Base-by-base conservation (phyloP, 768 basidiomycete genomes). In the Kwoniella heveanensis region DNA sequence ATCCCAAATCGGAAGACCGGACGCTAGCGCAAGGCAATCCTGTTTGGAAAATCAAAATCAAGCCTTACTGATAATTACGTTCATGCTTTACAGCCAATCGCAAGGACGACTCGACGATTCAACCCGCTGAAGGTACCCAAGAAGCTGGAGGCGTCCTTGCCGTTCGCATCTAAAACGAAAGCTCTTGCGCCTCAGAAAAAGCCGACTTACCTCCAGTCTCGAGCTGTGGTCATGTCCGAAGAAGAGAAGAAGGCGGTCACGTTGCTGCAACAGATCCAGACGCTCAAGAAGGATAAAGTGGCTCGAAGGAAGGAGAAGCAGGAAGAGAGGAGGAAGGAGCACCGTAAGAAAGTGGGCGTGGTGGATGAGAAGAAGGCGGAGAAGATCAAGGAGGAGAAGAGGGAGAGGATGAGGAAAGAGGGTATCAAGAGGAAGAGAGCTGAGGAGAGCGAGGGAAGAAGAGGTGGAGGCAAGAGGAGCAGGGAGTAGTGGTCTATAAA, bases 221-320 rank as follows among this genome's bases (percentile, higher is more conserved):
- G 96, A 13, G 93, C 95, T 0, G 93, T 98, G 25, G 88, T 99
- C 49, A 85, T 98, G 84, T 90, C 95, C 74, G 90, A 91, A 1
- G 92, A 95, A 77, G 96, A 98, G 83, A 92, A 89, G 84, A 89
- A 87, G 77, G 94, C 96, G 0, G 82, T 97, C 21, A 88, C 90
- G 39, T 81, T 98, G 39, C 77, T 99, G 77, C 95, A 98, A 79
- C 94, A 98, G 83, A 92, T 97, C 67, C 86, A 90, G 52, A 91
- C 93, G 6, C 80, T 99, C 71, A 83, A 91, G 62, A 97, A 93
- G 80, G 93, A 94, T 73, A 90, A 95, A 81, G 84, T 91, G 1
- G 82, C 78, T 47, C 83, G 87, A 73, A 82, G 94, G 74, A 88
- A 85, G 72, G 91, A 88, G 79, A 96, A 93, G 83, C 90, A 98